Evolutionary conservation across 768 basidiomycete genomes (phyloP), one percentile per base, ranked within the genome.

Genomic region (Tricholoma bakamatsutake): DNA sequence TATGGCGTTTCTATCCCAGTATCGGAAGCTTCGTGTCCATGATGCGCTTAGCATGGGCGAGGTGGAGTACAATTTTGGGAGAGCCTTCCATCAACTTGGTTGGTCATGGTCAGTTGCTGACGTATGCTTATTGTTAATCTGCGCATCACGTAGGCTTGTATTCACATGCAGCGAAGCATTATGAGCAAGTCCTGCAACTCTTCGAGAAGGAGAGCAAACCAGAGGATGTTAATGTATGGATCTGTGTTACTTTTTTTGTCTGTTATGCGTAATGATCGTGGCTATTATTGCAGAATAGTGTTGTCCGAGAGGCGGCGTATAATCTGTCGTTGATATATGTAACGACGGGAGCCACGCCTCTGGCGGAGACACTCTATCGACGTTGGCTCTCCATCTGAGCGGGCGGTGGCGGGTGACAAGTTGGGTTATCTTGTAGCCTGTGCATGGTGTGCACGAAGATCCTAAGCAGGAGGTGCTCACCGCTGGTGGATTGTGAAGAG

Each of bases 31-130:
- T 2, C 78, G 87, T 12, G 75, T 73, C 42, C 69, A 61, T 1
- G 72, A 73, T 48, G 67, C 69, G 2, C 68, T 74, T 2, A 76
- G 73, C 2, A 61, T 79, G 21, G 80, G 83, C 28, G 95, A 98
- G 68, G 86, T 96, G 3, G 92, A 99, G 56, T 98, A 82, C 67
- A 99, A 99, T 68, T 90, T 95, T 65, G 96, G 88, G 0, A 78
- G 96, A 46, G 82, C 85, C 1, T 98, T 97, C 67, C 96, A 98
- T 65, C 90, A 94, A 57, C 75, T 97, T n/a, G 90, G 93, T 93
- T 58, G 53, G 80, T 62, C 11, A 33, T 15, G 27, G 13, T 37
- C 15, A n/a, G 4, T 51, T 17, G 17, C 50, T 34, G 15, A 24
- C 21, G 1, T 18, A 39, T 24, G 42, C 8, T 27, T 30, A 15